phyloP scores from a whole-genome alignment of 805 yeast species.

The Candida verbasci region DNA sequence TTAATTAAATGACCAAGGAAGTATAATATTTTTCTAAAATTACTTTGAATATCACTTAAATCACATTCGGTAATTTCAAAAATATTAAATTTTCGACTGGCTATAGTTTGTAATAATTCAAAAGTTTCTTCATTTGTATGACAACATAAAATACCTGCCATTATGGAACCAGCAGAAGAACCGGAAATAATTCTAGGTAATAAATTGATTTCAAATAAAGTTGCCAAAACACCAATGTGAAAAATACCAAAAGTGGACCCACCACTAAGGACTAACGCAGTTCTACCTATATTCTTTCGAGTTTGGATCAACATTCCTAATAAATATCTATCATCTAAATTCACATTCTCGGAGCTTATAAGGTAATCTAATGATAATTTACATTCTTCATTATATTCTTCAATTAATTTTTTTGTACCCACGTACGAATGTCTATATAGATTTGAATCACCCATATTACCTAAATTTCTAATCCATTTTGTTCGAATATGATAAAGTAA shows the following conservation, averaged over 20 bases:
- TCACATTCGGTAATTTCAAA: slow-evolving; percentile 48
- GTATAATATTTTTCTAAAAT: slow-evolving; percentile 42
- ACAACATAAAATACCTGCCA: slow-evolving; percentile 83
- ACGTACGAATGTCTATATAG: slow-evolving; percentile 74
- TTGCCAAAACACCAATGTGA: slow-evolving; percentile 87
- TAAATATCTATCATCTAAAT: slow-evolving; percentile 63
- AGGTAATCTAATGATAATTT: slow-evolving; percentile 40
- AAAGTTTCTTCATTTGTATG: slow-evolving; percentile 69
- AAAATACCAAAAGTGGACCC: slow-evolving; percentile 93
- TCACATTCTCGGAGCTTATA: slow-evolving; percentile 32
- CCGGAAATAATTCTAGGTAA: slow-evolving; percentile 90
- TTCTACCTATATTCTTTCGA: slow-evolving; percentile 85
- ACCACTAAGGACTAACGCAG: slow-evolving; percentile 92
- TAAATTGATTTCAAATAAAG: slow-evolving; percentile 66
- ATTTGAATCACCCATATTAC: slow-evolving; percentile 78
- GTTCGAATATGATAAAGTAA: slow-evolving; percentile 77
- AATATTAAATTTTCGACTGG: slow-evolving; percentile 50
- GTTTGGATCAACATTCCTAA: slow-evolving; percentile 82
- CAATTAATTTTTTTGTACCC: slow-evolving; percentile 82
- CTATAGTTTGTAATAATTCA: slow-evolving; percentile 55
- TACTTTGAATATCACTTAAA: slow-evolving; percentile 16
- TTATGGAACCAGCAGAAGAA: slow-evolving; percentile 92
- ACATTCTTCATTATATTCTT: slow-evolving; percentile 80
- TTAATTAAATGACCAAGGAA: slow-evolving; percentile 57
- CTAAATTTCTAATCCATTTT: slow-evolving; percentile 78